Base-by-base conservation (phyloP, 345 rosid species). In the Moringa oleifera region DNA sequence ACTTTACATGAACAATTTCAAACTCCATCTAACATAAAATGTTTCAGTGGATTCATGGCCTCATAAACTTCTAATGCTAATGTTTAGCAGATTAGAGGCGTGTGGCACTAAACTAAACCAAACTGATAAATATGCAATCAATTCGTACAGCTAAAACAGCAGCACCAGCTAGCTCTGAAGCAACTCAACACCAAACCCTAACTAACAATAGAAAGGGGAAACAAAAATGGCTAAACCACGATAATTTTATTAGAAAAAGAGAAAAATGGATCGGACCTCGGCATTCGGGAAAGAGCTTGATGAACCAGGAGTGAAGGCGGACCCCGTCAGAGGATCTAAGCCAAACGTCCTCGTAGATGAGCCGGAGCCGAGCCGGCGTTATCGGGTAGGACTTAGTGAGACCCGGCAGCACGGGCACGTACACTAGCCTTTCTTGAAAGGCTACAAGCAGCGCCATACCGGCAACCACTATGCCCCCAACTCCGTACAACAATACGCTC, bases 291-390 rank as follows among this genome's bases (percentile, higher is more conserved):
- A 80, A 71, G 77, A 86, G 77, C 72, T 83, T 94, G 84, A 94
- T 86, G 81, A 94, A 90, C 99, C 99, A 94, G 55, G 97, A 74
- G 67, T 94, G 99, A 54, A 94, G 99, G 23, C 85, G 90, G 58
- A 86, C 77, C 36, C 97, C 99, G 57, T 94, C 99, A 25, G 96
- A 79, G 71, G 99, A 85, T 78, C 74, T 75, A 72, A 94, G 96
- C 99, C 99, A 94, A 57, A 94, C 89, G 66, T 94, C 97, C 64
- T 94, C 96, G 77, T 86, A 94, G 28, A 45, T 1, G 68, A 94
- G 97, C 23, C 79, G 85, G 66, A 90, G 88, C 62, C 97, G 89
- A 53, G 88, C 63, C 1, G 97, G 99, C 1, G 91, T 85, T 36
- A 94, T 80, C 46, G 89, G 72, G 75, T 90, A 94, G 12, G 95